Evolutionary conservation across 2,329 filamentous ascomycete genomes (phyloP).

Genomic region (Parastagonospora avenae): DNA sequence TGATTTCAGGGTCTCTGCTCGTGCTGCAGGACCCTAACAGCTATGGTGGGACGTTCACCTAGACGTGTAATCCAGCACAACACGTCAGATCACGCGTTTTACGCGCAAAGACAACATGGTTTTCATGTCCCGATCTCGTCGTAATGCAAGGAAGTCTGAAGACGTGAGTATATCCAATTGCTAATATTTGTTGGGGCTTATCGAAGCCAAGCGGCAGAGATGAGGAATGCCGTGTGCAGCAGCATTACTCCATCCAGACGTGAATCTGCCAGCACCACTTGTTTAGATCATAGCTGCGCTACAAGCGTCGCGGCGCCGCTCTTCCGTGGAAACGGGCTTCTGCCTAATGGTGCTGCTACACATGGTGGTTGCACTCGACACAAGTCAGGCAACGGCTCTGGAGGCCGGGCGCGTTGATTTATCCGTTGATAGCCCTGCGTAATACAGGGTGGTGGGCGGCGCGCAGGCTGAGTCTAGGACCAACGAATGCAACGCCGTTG

Average conservation of each 20-base stretch:
- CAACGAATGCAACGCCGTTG: slow-evolving; percentile 10
- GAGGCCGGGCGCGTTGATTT: slow-evolving; percentile 25
- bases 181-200: too few relatives aligned
- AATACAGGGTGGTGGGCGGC: slow-evolving; percentile 16
- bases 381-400: slow-evolving; percentile 26
- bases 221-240: neutral
- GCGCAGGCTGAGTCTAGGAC: slow-evolving; percentile 23
- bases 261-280: too few relatives aligned
- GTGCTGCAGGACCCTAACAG: slow-evolving; percentile 6
- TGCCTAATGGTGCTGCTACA: slow-evolving; percentile 28
- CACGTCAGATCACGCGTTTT: neutral
- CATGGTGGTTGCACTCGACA: slow-evolving; percentile 25
- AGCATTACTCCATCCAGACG: neutral
- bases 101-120: neutral
- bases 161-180: too few relatives aligned
- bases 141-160: too few relatives aligned
- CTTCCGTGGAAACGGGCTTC: slow-evolving; percentile 5
- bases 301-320: slow-evolving; percentile 1
- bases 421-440: slow-evolving; percentile 25
- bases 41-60: neutral
- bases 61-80: neutral
- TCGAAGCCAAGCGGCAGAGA: too few relatives aligned
- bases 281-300: neutral
- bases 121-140: too few relatives aligned
- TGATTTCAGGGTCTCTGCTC: slow-evolving; percentile 20